Evolutionary conservation across 2,329 filamentous ascomycete genomes (phyloP).

Genomic region (Purpureocillium lavendulum): DNA sequence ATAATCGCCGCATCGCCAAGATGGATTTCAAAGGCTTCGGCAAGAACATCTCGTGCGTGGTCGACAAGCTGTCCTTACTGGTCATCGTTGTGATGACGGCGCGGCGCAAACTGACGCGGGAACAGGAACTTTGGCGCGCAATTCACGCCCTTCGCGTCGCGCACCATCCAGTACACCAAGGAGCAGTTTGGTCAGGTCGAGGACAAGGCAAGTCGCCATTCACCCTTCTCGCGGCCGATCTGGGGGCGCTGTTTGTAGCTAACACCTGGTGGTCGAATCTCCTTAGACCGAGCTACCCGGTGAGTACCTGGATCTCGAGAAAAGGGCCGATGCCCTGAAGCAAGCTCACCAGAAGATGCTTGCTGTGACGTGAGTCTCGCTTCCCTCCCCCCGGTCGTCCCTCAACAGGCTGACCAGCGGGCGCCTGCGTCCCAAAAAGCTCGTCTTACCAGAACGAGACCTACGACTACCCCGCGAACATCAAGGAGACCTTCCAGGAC

Average conservation of each 20-base stretch:
- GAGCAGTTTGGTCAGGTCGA: conserved; percentile 93
- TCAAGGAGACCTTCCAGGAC: conserved; percentile 95
- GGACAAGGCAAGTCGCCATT: conserved; percentile 60
- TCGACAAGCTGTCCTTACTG: background rate
- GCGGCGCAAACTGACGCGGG: conserved; percentile 10
- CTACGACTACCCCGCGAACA: conserved; percentile 93
- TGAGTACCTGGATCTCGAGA: conserved; percentile 97
- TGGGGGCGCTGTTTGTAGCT: too few species aligned
- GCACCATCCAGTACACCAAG: conserved; percentile 95
- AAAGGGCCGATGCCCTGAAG: conserved; percentile 95
- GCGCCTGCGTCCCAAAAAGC: conserved; percentile 36
- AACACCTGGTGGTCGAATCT: too few species aligned
- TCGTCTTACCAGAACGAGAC: conserved; percentile 87
- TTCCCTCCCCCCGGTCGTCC: background rate
- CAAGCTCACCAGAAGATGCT: conserved; percentile 96
- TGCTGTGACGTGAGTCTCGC: conserved; percentile 77
- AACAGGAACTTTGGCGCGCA: conserved; percentile 59
- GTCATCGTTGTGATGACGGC: conserved; percentile 5
- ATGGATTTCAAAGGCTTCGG: conserved; percentile 55
- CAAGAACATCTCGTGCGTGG: conserved; percentile 45
- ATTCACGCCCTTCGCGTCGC: conserved; percentile 86
- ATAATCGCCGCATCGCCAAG: conserved; percentile 8
- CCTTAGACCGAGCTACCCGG: conserved; percentile 84
- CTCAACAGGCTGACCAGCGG: background rate
- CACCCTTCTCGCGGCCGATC: too few species aligned